A percentile compares a stretch with the other conserved stretches of the same genome.
These are phyloP conservation scores for Podaxis sp. DNA, from an alignment of 768 basidiomycete species.

Conservation along the genomic window DNA sequence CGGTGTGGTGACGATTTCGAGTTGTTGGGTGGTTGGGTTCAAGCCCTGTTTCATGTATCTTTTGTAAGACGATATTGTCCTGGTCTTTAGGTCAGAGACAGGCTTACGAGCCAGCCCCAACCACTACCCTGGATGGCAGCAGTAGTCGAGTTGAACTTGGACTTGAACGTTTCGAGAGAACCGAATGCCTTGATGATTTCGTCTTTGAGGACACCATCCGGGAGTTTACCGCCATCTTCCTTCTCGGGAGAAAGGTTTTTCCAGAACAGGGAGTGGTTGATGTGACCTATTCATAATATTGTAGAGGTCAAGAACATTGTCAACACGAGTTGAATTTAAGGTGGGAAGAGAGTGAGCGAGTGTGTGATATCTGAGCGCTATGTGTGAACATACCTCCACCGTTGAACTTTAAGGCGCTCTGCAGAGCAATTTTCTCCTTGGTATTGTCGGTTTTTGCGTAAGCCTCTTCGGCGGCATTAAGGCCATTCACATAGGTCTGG, in stretches of 20 bases:
- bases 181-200: conserved; percentile 68
- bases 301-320: neutral
- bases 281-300: conserved; percentile 58
- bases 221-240: conserved; percentile 59
- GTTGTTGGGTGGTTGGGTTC: conserved; percentile 60
- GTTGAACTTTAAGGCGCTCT: conserved; percentile 93
- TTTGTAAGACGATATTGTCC: neutral
- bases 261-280: conserved; percentile 98
- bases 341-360: neutral
- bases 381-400: conserved; percentile 70
- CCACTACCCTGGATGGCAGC: conserved; percentile 90
- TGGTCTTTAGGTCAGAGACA: neutral
- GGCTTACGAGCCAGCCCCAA: conserved; percentile 93
- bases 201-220: conserved; percentile 61
- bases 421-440: conserved; percentile 83
- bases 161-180: conserved; percentile 66
- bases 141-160: conserved; percentile 82
- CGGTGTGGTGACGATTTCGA: conserved; percentile 88
- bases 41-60: conserved; percentile 47
- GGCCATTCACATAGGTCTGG: conserved; percentile 88
- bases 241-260: conserved; percentile 81
- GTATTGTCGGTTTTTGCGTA: conserved; percentile 67
- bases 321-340: neutral
- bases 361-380: neutral
- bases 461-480: conserved; percentile 84